Evolutionary conservation across 1,284 basidiomycete species (phyloP).

Genomic region (Pseudozyma thailandica): DNA sequence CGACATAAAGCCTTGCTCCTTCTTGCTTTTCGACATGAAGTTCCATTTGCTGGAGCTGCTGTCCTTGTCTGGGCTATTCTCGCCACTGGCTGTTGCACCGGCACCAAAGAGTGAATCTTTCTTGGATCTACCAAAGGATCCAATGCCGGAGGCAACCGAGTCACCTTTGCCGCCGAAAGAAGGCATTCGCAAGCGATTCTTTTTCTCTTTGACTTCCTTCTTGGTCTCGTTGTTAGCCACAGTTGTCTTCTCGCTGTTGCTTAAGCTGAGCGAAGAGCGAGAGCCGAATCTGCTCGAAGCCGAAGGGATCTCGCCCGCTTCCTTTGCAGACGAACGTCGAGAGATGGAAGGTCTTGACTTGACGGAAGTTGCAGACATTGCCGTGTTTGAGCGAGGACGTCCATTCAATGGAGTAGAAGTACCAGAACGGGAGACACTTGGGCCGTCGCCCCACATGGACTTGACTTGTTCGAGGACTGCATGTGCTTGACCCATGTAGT

Average conservation of each 20-base stretch:
- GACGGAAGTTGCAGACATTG: slow-evolving; percentile 9
- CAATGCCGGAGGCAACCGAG: slow-evolving; percentile 33
- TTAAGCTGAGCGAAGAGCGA: slow-evolving; percentile 29
- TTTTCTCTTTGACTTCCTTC: slow-evolving; percentile 21
- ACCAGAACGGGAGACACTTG: slow-evolving; percentile 9
- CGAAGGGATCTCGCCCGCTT: slow-evolving; percentile 13
- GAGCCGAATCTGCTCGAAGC: slow-evolving; percentile 20
- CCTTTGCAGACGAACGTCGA: slow-evolving; percentile 23
- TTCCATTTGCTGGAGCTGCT: slow-evolving; percentile 37
- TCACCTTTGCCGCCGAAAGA: slow-evolving; percentile 35
- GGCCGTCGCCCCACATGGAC: slow-evolving; percentile 24
- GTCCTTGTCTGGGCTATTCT: slow-evolving; percentile 28
- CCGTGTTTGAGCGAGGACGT: slow-evolving; percentile 12
- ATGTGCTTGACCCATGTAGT: slow-evolving; percentile 50
- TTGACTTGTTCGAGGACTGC: slow-evolving; percentile 55
- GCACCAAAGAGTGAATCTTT: slow-evolving; percentile 11
- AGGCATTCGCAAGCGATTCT: slow-evolving; percentile 38
- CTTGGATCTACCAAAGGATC: slow-evolving; percentile 28
- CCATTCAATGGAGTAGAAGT: slow-evolving; percentile 8
- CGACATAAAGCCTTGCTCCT: slow-evolving; percentile 36
- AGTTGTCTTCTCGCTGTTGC: slow-evolving; percentile 9
- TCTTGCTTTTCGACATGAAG: slow-evolving; percentile 27
- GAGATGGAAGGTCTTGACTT: slow-evolving; percentile 33
- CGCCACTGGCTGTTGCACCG: slow-evolving; percentile 2
- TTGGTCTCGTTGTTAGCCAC: slow-evolving; percentile 16